A percentile compares a stretch with the other conserved stretches of the same genome.
Conservation (phyloP, 1,284 basidiomycete genomes). For the Malassezia nana region DNA sequence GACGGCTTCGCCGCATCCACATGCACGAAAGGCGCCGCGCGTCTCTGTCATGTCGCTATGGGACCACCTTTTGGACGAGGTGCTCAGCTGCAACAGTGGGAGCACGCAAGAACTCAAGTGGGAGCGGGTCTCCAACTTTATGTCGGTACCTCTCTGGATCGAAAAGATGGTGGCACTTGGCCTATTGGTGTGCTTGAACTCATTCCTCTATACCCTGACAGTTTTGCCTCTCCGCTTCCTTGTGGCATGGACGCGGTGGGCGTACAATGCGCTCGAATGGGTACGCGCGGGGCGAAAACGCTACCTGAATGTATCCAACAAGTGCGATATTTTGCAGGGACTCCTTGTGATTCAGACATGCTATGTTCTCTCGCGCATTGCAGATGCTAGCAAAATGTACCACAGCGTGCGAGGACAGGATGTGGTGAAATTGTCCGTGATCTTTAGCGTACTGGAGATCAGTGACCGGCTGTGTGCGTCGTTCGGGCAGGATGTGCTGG, state of each 20-base stretch:
- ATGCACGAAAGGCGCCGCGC: background rate
- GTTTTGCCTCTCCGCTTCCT: constrained; percentile 75
- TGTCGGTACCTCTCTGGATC: constrained; percentile 80
- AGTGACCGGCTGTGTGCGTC: constrained; percentile 88
- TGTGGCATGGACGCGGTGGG: constrained; percentile 36
- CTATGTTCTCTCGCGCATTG: constrained; percentile 65
- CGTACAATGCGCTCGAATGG: constrained; percentile 27
- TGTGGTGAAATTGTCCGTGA: constrained; percentile 84
- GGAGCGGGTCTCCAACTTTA: constrained; percentile 95
- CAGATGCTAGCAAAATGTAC: constrained; percentile 96
- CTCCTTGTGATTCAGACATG: constrained; percentile 69
- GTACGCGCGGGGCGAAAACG: constrained; percentile 23
- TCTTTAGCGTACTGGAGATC: constrained; percentile 81
- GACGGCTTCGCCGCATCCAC: background rate
- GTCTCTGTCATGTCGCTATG: constrained; percentile 53
- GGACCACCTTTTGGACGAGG: constrained; percentile 73
- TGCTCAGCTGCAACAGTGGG: constrained; percentile 80
- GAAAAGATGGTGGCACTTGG: constrained; percentile 95
- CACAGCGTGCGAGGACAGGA: constrained; percentile 91
- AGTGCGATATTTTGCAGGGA: constrained; percentile 75
- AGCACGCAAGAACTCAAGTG: constrained; percentile 85
- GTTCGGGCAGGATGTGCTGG: constrained; percentile 93
- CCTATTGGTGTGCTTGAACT: constrained; percentile 85
- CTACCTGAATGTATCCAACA: constrained; percentile 57
- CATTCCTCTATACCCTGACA: constrained; percentile 95